A percentile compares a stretch with the other conserved stretches of the same genome.
Evolutionary conservation across 306 rosid genomes (phyloP).

Genomic region (Begonia loranthoides): DNA sequence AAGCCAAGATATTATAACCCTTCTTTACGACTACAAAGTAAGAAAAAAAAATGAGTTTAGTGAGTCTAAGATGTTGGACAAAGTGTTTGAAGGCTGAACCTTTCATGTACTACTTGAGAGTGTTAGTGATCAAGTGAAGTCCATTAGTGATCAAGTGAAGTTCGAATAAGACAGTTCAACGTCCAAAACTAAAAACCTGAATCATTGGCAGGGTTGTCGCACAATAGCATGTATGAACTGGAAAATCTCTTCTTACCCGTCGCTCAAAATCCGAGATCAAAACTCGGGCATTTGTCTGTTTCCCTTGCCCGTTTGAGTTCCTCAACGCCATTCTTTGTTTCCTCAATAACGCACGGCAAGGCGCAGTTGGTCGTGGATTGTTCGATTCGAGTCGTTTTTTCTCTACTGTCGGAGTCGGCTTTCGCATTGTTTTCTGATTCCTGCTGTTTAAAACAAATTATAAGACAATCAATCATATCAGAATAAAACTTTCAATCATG

Average conservation of each 20-base stretch:
- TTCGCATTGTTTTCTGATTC: conserved; percentile 19
- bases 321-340: conserved; percentile 15
- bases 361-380: conserved; percentile 11
- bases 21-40: no score
- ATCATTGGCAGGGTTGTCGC: no score
- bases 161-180: no score
- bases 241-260: not conserved
- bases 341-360: conserved; percentile 16
- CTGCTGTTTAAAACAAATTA: conserved; percentile 16
- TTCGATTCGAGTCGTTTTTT: conserved; percentile 12
- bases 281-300: conserved; percentile 35
- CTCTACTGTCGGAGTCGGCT: conserved; percentile 12
- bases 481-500: conserved; percentile 7
- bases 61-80: no score
- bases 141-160: no score
- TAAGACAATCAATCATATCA: not conserved
- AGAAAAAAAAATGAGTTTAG: no score
- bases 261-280: conserved; percentile 62
- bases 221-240: no score
- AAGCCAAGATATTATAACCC: no score
- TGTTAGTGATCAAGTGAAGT: no score
- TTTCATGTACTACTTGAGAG: no score
- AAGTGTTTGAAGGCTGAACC: no score
- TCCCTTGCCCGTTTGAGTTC: conserved; percentile 22
- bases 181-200: no score